Conservation (phyloP, 2,329 filamentous ascomycete species). For the Delphinella strobiligena region DNA sequence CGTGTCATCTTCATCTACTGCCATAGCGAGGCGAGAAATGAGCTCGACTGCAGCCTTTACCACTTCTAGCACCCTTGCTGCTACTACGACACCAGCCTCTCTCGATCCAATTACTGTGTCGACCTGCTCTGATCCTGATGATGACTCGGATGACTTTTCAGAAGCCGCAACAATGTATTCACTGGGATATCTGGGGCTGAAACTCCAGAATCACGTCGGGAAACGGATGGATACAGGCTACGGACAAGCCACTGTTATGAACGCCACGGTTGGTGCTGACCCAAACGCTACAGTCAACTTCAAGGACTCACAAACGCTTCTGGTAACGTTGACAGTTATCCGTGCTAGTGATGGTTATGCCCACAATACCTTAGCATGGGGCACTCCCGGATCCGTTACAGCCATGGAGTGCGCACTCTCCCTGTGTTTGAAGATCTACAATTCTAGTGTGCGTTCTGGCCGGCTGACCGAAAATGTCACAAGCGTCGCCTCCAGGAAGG, state of each 20-base stretch:
- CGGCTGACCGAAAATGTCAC: neutral
- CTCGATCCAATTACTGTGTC: too few relatives aligned
- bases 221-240: too few relatives aligned
- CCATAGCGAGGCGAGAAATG: too few relatives aligned
- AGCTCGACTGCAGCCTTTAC: too few relatives aligned
- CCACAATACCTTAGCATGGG: neutral
- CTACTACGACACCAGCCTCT: too few relatives aligned
- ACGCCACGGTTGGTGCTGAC: neutral
- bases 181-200: too few relatives aligned
- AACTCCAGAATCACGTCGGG: too few relatives aligned
- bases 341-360: neutral
- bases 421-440: constrained; percentile 1
- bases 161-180: too few relatives aligned
- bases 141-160: too few relatives aligned
- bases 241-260: neutral
- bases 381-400: neutral
- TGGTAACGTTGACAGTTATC: neutral
- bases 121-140: too few relatives aligned
- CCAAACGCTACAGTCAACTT: constrained; percentile 1
- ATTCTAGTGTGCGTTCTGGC: neutral
- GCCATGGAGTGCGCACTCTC: constrained; percentile 3
- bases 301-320: neutral
- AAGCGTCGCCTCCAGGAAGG: neutral
- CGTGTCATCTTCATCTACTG: too few relatives aligned
- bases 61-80: too few relatives aligned